Base-by-base conservation (phyloP, 805 yeast genomes). In the Nakazawaea sp. region DNA sequence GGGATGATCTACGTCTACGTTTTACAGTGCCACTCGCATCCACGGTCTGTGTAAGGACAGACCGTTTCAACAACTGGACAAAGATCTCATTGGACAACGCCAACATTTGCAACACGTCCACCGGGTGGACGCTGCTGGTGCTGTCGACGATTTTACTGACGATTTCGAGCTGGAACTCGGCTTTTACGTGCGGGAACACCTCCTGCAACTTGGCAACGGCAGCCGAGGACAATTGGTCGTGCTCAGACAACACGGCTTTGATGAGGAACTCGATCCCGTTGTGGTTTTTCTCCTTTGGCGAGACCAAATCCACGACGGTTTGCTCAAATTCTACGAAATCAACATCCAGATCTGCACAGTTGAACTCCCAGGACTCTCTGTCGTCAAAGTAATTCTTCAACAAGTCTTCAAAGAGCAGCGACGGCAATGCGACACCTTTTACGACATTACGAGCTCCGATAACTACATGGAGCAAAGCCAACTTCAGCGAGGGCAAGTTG, bases 1-100 rank as follows among this genome's bases (percentile, higher is more conserved):
- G 78, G 2, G 92, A 79, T 1, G 92, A 80, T 46, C 84, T 62
- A 63, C 97, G 74, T 67, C 96, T 78, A 60, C 96, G 75, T 12
- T 87, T 77, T 17, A 77, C 66, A 26, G 66, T 66, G 2, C 46
- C 47, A n/a, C 31, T 9, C 7, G 28, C 20, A 42, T 72, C 72
- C 6, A 63, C 48, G 32, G 59, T 58, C 19, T 49, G 45, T 21
- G 52, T 47, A 16, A 61, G 49, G 3, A 52, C 43, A 20, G 51
- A 78, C 19, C 72, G 72, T 23, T 69, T 66, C 41, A 89, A 66
- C 17, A 85, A 55, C 5, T 71, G 64, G 33, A 75, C 70, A 51
- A 87, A 77, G 17, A 80, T 53, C 1, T 69, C 73, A 33, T 75
- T 68, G 19, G 72, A 60, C 36, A 90, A 52, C 4, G 69, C 61